Base-by-base conservation (phyloP, 495 filamentous ascomycete species). In the Penicillium waksmanii region DNA sequence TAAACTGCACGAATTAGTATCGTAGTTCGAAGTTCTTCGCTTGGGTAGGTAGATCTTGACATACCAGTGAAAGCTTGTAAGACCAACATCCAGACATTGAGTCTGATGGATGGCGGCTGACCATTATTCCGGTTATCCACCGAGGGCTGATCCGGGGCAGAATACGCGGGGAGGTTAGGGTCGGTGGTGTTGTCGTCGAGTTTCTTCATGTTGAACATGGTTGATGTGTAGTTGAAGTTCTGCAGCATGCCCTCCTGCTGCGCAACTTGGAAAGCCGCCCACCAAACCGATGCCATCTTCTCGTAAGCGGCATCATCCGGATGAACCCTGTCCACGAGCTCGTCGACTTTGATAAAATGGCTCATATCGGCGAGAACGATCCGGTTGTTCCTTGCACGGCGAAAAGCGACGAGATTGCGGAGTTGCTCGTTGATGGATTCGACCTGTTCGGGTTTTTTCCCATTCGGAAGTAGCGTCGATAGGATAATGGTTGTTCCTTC, bases 221-320 rank as follows among this genome's bases (percentile, higher is more conserved):
- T 61, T 46, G 53, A 59, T n/a, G 53, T 73, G 55, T 44, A 49
- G 49, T 61, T 71, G 47, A 56, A 56, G 3, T 44, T 23, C 50
- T 62, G 48, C 13, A 70, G 46, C 36, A 70, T 50, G 11, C 54
- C 58, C 47, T 73, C 67, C 1, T n/a, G 55, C 46, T 62, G 61
- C 52, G 61, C 79, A 56, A 48, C 35, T 13, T 55, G 60, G 17
- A 85, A 68, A 5, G 73, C 82, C 0, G 62, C 66, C 65, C 71
- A 81, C 77, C 78, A 86, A 0, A 85, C 69, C 2, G 73, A 62
- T 10, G 83, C 80, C 84, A 87, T 85, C 63, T 79, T 76, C 57
- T 64, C 58, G 49, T 85, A 85, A 10, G 82, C 83, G 1, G 19
- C 55, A 42, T 82, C 77, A 15, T 66, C 78, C 0, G 84, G 83